Evolutionary conservation across 108 stramenopile genomes (phyloP), one percentile per base, ranked within the genome.

Genomic region (Skeletonema potamos): DNA sequence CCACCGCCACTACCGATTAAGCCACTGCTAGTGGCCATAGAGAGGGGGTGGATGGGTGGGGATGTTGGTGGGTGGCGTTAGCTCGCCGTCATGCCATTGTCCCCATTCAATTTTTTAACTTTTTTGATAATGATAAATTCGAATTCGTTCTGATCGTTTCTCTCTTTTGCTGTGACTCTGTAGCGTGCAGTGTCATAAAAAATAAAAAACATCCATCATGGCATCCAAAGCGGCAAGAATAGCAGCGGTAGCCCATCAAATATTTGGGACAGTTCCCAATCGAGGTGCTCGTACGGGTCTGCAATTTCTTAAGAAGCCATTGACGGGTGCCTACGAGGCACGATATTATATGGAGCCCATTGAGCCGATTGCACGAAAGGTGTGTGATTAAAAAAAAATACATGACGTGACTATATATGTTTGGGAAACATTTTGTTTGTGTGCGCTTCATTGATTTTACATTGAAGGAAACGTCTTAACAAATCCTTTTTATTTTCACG

Each of bases 261-360:
- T 94, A 54, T 91, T 94, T 81, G 90, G 90, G 24, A 83, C 86
- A 22, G 64, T 87, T n/a, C 89, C 90, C 1, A 84, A 88, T 29
- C 82, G 87, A 13, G 76, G 84, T 30, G 79, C 68, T 10, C 66
- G 84, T 20, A 87, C 86, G 17, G 92, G 90, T 24, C 43, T 70
- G 30, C 77, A 88, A 58, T 65, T 60, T 48, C 79, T 89, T 4
- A 93, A 93, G 68, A 82, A 85, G 63, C 59, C 73, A 32, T 72
- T 88, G 17, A 82, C 71, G 7, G 90, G 90, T 10, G 73, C 68
- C n/a, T 90, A 89, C 66, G 70, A 88, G 20, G 84, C 76, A 17
- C 79, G 86, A 58, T 93, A 87, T 70, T 93, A 93, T 63, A 84
- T 83, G 56, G 86, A 85, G 55, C 79, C 88, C 8, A 91, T 93